Percentiles rank a stretch among this genome's conserved stretches.
These are phyloP conservation scores for Boechera retrofracta DNA, from an alignment of 345 rosid genomes.

Conservation along the genomic window DNA sequence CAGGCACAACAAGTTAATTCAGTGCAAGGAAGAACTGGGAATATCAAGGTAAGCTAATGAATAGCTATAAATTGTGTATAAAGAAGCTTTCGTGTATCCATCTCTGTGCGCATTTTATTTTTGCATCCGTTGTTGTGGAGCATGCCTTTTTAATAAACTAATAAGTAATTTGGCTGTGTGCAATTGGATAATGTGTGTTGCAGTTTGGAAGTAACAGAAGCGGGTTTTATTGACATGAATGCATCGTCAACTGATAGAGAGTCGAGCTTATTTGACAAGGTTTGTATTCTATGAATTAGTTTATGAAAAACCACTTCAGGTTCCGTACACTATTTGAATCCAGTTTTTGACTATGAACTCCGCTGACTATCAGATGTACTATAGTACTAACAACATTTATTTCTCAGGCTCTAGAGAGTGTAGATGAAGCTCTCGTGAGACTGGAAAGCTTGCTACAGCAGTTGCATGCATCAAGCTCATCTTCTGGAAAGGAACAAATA, in stretches of 20 bases:
- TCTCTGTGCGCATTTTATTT: constrained; percentile 1
- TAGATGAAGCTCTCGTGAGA: constrained; percentile 83
- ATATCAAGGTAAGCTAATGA: constrained; percentile 61
- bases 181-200: constrained; percentile 39
- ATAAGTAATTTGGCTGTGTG: constrained; percentile 19
- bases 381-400: constrained; percentile 34
- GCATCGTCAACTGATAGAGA: constrained; percentile 51
- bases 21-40: constrained; percentile 74
- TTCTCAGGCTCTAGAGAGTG: constrained; percentile 86
- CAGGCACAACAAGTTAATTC: constrained; percentile 80
- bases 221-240: constrained; percentile 47
- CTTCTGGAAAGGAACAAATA: constrained; percentile 83
- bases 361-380: constrained; percentile 23
- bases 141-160: constrained; percentile 8
- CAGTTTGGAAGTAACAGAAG: constrained; percentile 61
- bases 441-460: constrained; percentile 84
- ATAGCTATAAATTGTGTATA: constrained; percentile 3
- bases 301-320: neutral
- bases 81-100: neutral
- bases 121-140: neutral
- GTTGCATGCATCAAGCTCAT: constrained; percentile 74
- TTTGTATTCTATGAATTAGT: constrained; percentile 34
- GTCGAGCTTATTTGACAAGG: constrained; percentile 84
- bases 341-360: constrained; percentile 26
- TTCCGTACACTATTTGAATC: neutral